These are phyloP conservation scores for Aspergillus quadrilineatus DNA, from an alignment of 2,329 filamentous ascomycete genomes.

Conservation along the genomic window DNA sequence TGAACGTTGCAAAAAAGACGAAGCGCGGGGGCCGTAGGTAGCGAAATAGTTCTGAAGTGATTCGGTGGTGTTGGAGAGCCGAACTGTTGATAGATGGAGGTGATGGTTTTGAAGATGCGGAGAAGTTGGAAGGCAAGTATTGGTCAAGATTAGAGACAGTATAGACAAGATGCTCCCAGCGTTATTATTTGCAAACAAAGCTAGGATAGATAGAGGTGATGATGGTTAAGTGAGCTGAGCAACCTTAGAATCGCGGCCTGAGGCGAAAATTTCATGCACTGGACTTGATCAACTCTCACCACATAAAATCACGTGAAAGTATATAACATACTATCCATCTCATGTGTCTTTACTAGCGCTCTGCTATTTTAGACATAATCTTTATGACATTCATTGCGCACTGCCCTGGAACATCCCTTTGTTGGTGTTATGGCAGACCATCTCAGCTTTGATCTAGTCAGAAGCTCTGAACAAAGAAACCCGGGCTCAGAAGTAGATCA, in stretches of 20 bases:
- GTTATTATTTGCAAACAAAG: not conserved
- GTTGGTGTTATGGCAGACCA: not conserved
- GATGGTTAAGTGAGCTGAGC: not conserved
- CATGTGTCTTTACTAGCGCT: no score
- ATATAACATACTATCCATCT: not conserved
- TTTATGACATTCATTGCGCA: not conserved
- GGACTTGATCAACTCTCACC: not conserved
- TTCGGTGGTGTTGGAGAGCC: no score
- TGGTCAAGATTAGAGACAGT: not conserved
- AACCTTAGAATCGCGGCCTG: not conserved
- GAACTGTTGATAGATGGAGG: no score
- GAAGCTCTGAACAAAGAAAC: not conserved
- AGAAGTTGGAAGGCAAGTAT: no score
- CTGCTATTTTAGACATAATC: no score
- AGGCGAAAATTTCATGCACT: constrained; percentile 2
- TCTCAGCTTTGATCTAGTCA: not conserved
- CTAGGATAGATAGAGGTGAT: not conserved
- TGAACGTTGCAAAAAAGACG: no score
- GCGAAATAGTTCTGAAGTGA: not conserved
- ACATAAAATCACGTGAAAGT: not conserved
- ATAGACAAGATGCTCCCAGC: not conserved
- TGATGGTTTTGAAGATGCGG: no score
- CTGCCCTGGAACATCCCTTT: not conserved
- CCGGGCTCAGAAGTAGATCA: not conserved
- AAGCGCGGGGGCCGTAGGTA: not conserved